phyloP scores from a whole-genome alignment of 495 filamentous ascomycete genomes.

The Hyaloscypha bicolor region DNA sequence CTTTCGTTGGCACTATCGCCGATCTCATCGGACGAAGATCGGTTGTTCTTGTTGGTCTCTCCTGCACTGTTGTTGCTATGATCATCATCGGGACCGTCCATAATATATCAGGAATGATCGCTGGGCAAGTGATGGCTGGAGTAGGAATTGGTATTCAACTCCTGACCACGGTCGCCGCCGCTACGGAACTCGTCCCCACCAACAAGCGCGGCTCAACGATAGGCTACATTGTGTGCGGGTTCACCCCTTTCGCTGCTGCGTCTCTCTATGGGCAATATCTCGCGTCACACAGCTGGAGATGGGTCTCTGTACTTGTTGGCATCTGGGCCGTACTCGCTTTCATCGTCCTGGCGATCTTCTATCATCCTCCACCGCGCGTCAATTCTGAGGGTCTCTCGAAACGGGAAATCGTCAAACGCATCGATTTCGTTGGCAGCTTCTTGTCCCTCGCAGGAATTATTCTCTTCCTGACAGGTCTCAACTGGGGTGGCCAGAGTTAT shows the following conservation, averaged over 20 bases:
- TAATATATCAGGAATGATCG: constrained; percentile 46
- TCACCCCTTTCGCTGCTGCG: constrained; percentile 27
- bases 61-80: constrained; percentile 44
- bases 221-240: constrained; percentile 8
- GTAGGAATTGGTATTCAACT: constrained; percentile 29
- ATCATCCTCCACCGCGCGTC: constrained; percentile 36
- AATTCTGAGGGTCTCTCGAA: constrained; percentile 27
- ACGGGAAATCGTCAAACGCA: constrained; percentile 25
- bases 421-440: constrained; percentile 41
- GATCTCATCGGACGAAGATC: constrained; percentile 58
- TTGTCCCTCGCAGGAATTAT: constrained; percentile 37
- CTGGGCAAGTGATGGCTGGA: constrained; percentile 18
- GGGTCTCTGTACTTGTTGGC: constrained; percentile 41
- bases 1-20: constrained; percentile 5
- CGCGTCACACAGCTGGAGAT: constrained; percentile 33
- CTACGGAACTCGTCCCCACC: constrained; percentile 17
- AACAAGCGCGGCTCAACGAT: constrained; percentile 7
- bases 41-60: constrained; percentile 46
- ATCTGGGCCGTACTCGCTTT: constrained; percentile 28
- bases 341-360: constrained; percentile 32
- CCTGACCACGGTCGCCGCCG: constrained; percentile 4
- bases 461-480: constrained; percentile 36
- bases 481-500: constrained; percentile 47
- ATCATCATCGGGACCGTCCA: constrained; percentile 47
- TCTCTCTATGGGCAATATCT: constrained; percentile 10